A percentile compares a stretch with the other conserved stretches of the same genome.
Conservation (phyloP, 2,329 filamentous ascomycete genomes). For the Trichoderma cornu-damae region DNA sequence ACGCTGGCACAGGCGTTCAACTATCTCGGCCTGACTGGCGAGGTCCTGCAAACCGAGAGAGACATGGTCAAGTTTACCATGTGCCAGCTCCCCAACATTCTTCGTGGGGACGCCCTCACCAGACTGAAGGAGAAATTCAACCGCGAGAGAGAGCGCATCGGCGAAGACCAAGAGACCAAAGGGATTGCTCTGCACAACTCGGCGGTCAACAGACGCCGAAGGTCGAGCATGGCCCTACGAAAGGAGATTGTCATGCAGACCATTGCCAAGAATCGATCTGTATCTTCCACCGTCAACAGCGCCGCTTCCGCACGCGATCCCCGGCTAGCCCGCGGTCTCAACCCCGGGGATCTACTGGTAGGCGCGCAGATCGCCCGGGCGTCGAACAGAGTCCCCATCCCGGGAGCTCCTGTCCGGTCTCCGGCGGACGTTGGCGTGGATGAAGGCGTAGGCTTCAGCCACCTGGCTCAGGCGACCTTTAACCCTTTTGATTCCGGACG, state of each 20-base stretch:
- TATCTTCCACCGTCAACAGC: constrained; percentile 41
- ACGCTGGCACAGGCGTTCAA: constrained; percentile 92
- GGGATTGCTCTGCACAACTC: constrained; percentile 93
- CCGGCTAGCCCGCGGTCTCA: constrained; percentile 46
- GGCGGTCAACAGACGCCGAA: constrained; percentile 57
- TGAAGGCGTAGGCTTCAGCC: constrained; percentile 36
- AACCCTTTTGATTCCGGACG: constrained; percentile 54
- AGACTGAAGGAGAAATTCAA: constrained; percentile 90
- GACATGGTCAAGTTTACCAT: constrained; percentile 90
- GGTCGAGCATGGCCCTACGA: constrained; percentile 68
- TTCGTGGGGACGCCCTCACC: constrained; percentile 76
- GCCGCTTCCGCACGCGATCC: constrained; percentile 40
- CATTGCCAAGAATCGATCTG: constrained; percentile 44
- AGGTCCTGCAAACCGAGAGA: constrained; percentile 88
- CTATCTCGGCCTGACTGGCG: constrained; percentile 85
- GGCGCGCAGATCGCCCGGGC: constrained; percentile 68
- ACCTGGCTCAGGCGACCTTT: constrained; percentile 47
- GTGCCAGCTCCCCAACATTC: constrained; percentile 84
- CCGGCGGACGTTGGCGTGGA: constrained; percentile 27
- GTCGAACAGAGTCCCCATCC: constrained; percentile 18
- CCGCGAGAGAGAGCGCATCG: constrained; percentile 75
- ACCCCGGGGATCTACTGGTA: constrained; percentile 72
- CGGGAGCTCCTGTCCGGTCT: constrained; percentile 19
- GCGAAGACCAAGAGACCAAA: constrained; percentile 72
- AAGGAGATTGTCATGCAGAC: constrained; percentile 76